Conservation (phyloP, 1,139 yeast genomes). For the Groenewaldozyma auringiensis region DNA sequence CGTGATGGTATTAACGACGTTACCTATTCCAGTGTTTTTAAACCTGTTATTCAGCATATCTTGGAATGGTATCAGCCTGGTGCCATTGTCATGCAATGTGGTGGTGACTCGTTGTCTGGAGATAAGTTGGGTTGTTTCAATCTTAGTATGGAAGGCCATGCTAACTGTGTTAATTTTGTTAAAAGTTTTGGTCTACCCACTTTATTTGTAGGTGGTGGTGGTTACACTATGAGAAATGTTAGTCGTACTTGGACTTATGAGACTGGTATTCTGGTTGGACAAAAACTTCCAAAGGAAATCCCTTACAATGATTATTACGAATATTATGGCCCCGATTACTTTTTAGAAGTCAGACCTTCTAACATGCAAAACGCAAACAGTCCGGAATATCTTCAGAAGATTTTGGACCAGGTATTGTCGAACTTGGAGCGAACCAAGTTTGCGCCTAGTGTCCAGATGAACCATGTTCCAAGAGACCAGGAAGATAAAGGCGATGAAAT, state of each 20-base stretch:
- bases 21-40: conserved; percentile 77
- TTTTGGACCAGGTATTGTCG: conserved; percentile 65
- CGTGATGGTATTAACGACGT: conserved; percentile 91
- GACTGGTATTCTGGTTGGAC: conserved; percentile 80
- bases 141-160: conserved; percentile 87
- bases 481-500: conserved; percentile 55
- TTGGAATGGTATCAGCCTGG: conserved; percentile 94
- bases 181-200: conserved; percentile 83
- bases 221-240: conserved; percentile 95
- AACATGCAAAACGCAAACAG: conserved; percentile 96
- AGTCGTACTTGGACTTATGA: conserved; percentile 96
- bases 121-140: conserved; percentile 91
- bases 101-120: conserved; percentile 89
- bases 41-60: conserved; percentile 71
- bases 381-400: conserved; percentile 84
- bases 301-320: conserved; percentile 97
- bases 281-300: conserved; percentile 67
- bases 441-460: conserved; percentile 95
- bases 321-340: conserved; percentile 92
- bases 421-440: conserved; percentile 83
- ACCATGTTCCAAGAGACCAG: conserved; percentile 77
- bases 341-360: conserved; percentile 77
- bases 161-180: conserved; percentile 86
- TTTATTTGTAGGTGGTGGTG: conserved; percentile 95
- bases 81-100: conserved; percentile 75